phyloP scores from a whole-genome alignment of 495 filamentous ascomycete species.

The Talaromyces proteolyticus region DNA sequence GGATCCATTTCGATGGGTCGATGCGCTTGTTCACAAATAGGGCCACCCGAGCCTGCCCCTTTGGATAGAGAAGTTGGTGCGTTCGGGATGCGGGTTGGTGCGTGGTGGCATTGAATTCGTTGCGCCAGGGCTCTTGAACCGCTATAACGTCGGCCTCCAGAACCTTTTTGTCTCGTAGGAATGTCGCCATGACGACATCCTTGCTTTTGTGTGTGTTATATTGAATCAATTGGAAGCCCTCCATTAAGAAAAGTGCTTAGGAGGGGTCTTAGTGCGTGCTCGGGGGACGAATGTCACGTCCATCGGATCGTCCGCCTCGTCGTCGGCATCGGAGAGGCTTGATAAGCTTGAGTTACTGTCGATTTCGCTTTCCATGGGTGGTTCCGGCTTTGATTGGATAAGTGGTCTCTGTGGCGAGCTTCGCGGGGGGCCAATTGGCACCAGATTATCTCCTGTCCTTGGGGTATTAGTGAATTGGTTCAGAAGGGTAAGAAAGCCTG shows the following conservation, averaged over 20 bases:
- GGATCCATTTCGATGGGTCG: not conserved
- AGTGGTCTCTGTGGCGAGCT: no score
- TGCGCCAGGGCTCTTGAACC: slow-evolving; percentile 16
- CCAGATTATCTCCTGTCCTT: no score
- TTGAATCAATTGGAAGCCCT: slow-evolving; percentile 2
- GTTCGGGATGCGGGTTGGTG: slow-evolving; percentile 9
- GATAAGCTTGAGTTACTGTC: no score
- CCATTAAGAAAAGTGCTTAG: slow-evolving; percentile 1
- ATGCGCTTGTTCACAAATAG: slow-evolving; percentile 5
- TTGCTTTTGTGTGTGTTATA: slow-evolving; percentile 14
- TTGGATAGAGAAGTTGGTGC: slow-evolving; percentile 11
- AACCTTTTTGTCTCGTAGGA: slow-evolving; percentile 10
- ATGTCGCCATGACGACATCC: slow-evolving; percentile 14
- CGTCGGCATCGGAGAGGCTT: no score
- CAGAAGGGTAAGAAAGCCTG: not conserved
- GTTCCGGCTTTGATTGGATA: no score
- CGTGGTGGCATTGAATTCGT: slow-evolving; percentile 9
- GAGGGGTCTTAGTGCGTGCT: no score
- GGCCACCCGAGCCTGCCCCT: slow-evolving; percentile 3
- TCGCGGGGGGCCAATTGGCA: no score
- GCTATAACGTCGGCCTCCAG: slow-evolving; percentile 13
- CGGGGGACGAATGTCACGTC: no score
- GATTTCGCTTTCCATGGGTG: no score
- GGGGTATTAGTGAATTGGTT: no score
- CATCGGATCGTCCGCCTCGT: no score